Evolutionary conservation across 768 basidiomycete genomes (phyloP).

Genomic region (Amanita inopinata): DNA sequence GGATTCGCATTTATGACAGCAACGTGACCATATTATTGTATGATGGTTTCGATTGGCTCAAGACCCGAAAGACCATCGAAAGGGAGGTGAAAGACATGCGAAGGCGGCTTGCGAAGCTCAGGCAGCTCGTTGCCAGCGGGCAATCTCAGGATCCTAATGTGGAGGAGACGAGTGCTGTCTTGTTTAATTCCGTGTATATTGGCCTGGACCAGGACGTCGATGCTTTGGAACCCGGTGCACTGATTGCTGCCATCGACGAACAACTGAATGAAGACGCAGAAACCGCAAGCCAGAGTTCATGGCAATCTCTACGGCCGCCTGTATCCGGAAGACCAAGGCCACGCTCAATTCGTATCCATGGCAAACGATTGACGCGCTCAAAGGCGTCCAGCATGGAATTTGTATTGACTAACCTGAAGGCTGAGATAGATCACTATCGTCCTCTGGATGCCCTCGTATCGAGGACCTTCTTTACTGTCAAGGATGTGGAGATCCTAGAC

Average conservation of each 20-base stretch:
- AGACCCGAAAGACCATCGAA: slow-evolving; percentile 80
- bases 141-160: slow-evolving; percentile 73
- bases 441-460: slow-evolving; percentile 50
- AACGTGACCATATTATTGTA: slow-evolving; percentile 68
- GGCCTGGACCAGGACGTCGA: slow-evolving; percentile 77
- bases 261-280: slow-evolving; percentile 75
- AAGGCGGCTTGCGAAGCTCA: slow-evolving; percentile 75
- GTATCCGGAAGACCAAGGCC: slow-evolving; percentile 31
- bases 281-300: slow-evolving; percentile 72
- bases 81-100: slow-evolving; percentile 85
- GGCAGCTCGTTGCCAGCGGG: slow-evolving; percentile 85
- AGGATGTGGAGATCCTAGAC: slow-evolving; percentile 82
- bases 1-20: slow-evolving; percentile 47
- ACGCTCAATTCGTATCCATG: slow-evolving; percentile 34
- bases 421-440: slow-evolving; percentile 58
- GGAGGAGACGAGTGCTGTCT: slow-evolving; percentile 62
- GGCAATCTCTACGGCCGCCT: slow-evolving; percentile 72
- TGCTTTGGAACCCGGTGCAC: slow-evolving; percentile 60
- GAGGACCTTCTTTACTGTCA: slow-evolving; percentile 56
- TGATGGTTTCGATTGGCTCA: slow-evolving; percentile 91
- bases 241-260: slow-evolving; percentile 89
- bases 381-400: slow-evolving; percentile 81
- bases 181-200: slow-evolving; percentile 93
- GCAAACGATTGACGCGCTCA: slow-evolving; percentile 60
- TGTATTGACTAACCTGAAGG: slow-evolving; percentile 49